Evolutionary conservation across 495 filamentous ascomycete genomes (phyloP).

Genomic region (Articulospora tetracladia): DNA sequence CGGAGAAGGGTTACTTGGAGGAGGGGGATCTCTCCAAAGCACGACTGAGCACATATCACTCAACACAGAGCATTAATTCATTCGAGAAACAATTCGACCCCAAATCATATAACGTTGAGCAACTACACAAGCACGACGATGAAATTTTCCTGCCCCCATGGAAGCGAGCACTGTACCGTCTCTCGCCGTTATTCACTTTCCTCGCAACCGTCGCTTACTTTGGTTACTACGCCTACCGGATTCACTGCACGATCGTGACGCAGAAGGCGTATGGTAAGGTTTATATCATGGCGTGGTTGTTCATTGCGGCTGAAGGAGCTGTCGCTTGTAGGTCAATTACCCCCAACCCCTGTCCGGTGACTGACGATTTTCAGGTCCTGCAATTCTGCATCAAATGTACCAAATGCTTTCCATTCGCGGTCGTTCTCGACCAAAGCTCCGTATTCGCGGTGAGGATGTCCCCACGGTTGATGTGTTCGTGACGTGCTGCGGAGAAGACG

Average conservation of each 20-base stretch:
- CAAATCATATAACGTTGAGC: conserved; percentile 14
- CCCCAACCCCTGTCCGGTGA: neutral
- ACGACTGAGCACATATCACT: neutral
- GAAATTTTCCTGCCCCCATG: conserved; percentile 8
- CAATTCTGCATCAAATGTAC: conserved; percentile 21
- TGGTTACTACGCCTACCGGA: conserved; percentile 18
- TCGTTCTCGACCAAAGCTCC: conserved; percentile 32
- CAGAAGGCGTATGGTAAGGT: conserved; percentile 15
- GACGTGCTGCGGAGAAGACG: conserved; percentile 47
- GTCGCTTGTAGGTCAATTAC: conserved; percentile 15
- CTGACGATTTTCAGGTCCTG: conserved; percentile 9
- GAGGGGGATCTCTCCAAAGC: neutral
- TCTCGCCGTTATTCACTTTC: conserved; percentile 17
- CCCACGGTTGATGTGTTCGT: conserved; percentile 50
- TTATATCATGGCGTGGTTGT: conserved; percentile 22
- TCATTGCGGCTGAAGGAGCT: conserved; percentile 18
- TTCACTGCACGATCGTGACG: conserved; percentile 16
- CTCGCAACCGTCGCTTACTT: conserved; percentile 17
- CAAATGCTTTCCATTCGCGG: conserved; percentile 23
- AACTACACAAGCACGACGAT: conserved; percentile 17
- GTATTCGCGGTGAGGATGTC: conserved; percentile 39
- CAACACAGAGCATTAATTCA: conserved; percentile 2
- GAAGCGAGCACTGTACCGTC: conserved; percentile 18
- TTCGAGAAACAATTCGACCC: conserved; percentile 11
- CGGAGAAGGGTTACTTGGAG: conserved; percentile 1